Evolutionary conservation across 441 rosid genomes (phyloP).

Genomic region (Gossypium schwendimanii): DNA sequence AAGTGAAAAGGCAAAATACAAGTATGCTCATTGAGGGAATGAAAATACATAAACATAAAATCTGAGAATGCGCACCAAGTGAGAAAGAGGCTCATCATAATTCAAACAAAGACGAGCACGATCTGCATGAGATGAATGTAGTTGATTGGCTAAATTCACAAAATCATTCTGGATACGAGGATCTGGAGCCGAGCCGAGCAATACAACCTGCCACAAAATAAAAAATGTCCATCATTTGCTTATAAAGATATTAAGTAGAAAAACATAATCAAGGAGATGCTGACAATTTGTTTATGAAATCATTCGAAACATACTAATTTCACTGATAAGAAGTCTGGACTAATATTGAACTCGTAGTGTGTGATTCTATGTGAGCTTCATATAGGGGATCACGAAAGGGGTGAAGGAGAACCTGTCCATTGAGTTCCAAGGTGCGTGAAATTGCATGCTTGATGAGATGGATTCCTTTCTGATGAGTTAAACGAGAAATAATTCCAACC

Average conservation of each 20-base stretch:
- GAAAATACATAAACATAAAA: neutral
- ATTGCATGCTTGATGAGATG: slow-evolving; percentile 95
- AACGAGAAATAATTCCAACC: slow-evolving; percentile 80
- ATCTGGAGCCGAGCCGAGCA: slow-evolving; percentile 98
- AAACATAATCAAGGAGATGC: neutral
- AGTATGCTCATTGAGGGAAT: neutral
- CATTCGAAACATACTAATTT: neutral
- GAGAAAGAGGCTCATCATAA: slow-evolving; percentile 97
- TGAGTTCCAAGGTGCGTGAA: slow-evolving; percentile 64
- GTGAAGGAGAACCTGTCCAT: slow-evolving; percentile 59
- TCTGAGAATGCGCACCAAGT: slow-evolving; percentile 49
- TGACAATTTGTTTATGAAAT: neutral
- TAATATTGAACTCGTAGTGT: neutral
- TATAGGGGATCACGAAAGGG: neutral
- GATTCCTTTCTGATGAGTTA: slow-evolving; percentile 96
- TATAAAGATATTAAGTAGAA: neutral
- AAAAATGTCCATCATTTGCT: slow-evolving; percentile 14
- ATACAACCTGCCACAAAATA: slow-evolving; percentile 53
- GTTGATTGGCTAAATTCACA: slow-evolving; percentile 65
- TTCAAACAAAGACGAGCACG: slow-evolving; percentile 76
- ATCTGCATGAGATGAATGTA: slow-evolving; percentile 60
- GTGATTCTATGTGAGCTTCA: neutral
- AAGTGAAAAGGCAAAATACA: neutral
- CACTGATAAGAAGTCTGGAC: neutral
- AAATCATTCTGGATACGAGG: slow-evolving; percentile 93